Evolutionary conservation across 2,329 filamentous ascomycete genomes (phyloP).

Genomic region (Eurotiales sp.): DNA sequence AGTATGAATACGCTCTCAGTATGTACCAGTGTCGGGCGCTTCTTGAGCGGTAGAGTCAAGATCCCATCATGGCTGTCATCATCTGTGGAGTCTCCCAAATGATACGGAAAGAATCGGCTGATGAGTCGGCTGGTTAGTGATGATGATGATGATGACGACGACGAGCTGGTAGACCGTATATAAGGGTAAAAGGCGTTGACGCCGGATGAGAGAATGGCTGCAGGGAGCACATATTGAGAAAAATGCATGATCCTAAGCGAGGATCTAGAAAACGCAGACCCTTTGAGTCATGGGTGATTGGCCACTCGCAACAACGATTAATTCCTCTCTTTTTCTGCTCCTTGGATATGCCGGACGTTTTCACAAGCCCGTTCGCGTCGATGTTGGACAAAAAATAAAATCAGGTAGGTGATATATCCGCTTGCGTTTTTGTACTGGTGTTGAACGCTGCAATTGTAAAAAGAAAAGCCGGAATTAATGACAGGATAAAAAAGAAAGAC

Average conservation of each 20-base stretch:
- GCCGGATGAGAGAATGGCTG: slow-evolving; percentile 28
- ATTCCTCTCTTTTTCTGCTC: not conserved
- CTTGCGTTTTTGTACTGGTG: too few species aligned
- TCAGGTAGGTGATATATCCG: not conserved
- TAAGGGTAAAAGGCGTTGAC: slow-evolving; percentile 45
- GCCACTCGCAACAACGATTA: not conserved
- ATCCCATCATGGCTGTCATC: slow-evolving; percentile 15
- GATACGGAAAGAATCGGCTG: slow-evolving; percentile 34
- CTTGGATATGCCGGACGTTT: too few species aligned
- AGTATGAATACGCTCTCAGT: not conserved
- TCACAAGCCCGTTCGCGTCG: not conserved
- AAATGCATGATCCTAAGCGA: slow-evolving; percentile 32
- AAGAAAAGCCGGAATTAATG: not conserved
- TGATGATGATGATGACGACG: slow-evolving; percentile 14
- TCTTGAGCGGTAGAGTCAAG: slow-evolving; percentile 36
- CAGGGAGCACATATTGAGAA: slow-evolving; percentile 32
- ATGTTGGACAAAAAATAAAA: not conserved
- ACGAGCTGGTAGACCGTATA: slow-evolving; percentile 22
- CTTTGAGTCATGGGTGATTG: slow-evolving; percentile 29
- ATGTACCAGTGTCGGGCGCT: slow-evolving; percentile 24
- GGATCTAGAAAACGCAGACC: slow-evolving; percentile 10
- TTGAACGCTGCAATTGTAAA: not conserved
- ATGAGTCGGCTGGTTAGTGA: slow-evolving; percentile 18
- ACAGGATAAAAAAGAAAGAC: not conserved
- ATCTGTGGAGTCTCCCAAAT: slow-evolving; percentile 19